Base-by-base conservation (phyloP, 495 filamentous ascomycete genomes). In the Penicillium longicatenatum region DNA sequence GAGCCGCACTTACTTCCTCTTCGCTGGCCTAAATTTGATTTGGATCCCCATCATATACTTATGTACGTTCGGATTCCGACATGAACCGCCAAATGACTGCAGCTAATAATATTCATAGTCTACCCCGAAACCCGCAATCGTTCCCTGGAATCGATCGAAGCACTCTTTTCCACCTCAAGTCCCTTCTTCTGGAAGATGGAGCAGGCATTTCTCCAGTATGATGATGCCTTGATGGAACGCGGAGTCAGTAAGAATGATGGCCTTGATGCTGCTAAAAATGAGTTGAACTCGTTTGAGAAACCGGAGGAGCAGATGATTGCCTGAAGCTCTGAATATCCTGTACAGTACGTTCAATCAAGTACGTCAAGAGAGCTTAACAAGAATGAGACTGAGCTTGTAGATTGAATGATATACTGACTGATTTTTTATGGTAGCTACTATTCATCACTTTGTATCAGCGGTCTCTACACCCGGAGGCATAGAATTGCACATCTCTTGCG, bases 101-200 rank as follows among this genome's bases (percentile, higher is more conserved):
- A 3, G 41, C 42, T 24, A n/a, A 26, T 16, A 12, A 10, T 33
- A 2, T 9, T 69, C 0, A 35, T 35, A 35, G 68, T 86, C 65
- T 86, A 82, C 60, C 84, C 84, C 0, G 84, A 87, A 66, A 85
- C 83, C 6, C 70, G 76, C 1, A 79, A 80, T 46, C 76, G 84
- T 7, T 79, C 73, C 19, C 68, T 87, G 10, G 84, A 86, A 57
- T 82, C 82, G 14, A 84, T 84, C 60, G 78, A 84, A 21, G 72
- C 75, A 6, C 73, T 85, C 29, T 85, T 86, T 47, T 69, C 70
- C 2, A 72, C 67, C 2, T 22, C 61, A 0, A 73, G 67, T 55
- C 72, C 70, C 19, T 76, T 75, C 46, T 60, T 60, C 43, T 76
- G 73, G 73, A 65, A 69, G 12, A 76, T 76, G 72, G 70, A 76